Base-by-base conservation (phyloP, 179 eudicot species). In the Pouteria campechiana region DNA sequence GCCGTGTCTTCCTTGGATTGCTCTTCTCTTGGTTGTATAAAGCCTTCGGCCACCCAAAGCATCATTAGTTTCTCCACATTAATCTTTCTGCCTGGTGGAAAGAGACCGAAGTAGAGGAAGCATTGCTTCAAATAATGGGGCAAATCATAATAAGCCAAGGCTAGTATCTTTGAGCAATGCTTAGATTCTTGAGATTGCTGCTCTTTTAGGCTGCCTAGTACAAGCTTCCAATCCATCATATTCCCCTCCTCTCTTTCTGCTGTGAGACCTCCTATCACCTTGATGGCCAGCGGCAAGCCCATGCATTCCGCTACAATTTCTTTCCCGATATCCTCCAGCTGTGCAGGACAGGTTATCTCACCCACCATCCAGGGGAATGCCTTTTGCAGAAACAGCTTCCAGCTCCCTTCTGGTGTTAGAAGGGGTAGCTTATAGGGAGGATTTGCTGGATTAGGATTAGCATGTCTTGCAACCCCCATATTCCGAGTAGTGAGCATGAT, bases 231-330 rank as follows among this genome's bases (percentile, higher is more conserved):
- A 16, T 3, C 57, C 48, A 40, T 43, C 64, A 19, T 16, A 30
- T 3, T 5, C 13, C 3, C 11, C 17, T 1, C 25, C 25, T 32
- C 47, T 46, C 50, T 61, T 61, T 11, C 61, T 48, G 74, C 63
- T 33, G 68, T 24, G 10, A 64, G 21, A 32, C 78, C 69, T 3
- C 68, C 74, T 3, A 73, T 64, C 14, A 73, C 56, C 31, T 52
- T 46, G 30, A 64, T 56, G 18, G 49, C 37, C 24, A 60, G 34
- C 20, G 74, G 68, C 16, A 61, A 15, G 5, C 70, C 68, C 6
- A 21, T 0, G 25, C 74, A 72, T 44, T 25, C 41, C n/a, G 25
- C 0, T 6, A 52, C 45, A 48, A 72, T 59, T 31, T 43, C 15
- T 6, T 32, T 0, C 38, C 6, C 35, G 4, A 42, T n/a, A 32